Evolutionary conservation across 345 rosid genomes (phyloP).

Genomic region (Linum trigynum): DNA sequence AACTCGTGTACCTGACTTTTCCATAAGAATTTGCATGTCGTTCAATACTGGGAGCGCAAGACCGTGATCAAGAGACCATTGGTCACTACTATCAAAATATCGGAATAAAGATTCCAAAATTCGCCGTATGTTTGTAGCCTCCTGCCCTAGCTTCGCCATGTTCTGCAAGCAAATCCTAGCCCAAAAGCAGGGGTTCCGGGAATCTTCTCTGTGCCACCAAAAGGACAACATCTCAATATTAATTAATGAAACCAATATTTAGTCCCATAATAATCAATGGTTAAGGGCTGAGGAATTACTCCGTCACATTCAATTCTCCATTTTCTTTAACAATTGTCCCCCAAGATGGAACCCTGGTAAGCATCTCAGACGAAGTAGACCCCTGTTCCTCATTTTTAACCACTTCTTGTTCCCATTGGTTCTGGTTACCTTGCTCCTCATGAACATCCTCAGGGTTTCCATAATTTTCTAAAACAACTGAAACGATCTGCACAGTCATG

Average conservation of each 20-base stretch:
- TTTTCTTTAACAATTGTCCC: constrained; percentile 57
- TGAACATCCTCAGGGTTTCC: constrained; percentile 28
- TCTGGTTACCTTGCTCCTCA: constrained; percentile 32
- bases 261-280: constrained; percentile 10
- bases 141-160: constrained; percentile 92
- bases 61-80: constrained; percentile 73
- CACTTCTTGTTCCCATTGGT: constrained; percentile 71
- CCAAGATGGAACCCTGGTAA: constrained; percentile 61
- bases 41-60: constrained; percentile 72
- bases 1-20: constrained; percentile 45
- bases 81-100: constrained; percentile 57
- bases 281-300: constrained; percentile 36
- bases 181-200: constrained; percentile 80
- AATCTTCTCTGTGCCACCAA: constrained; percentile 53
- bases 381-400: constrained; percentile 58
- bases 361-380: constrained; percentile 34
- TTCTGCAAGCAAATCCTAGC: constrained; percentile 81
- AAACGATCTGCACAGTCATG: constrained; percentile 55
- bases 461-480: constrained; percentile 84
- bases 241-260: constrained; percentile 5
- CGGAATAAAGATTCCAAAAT: constrained; percentile 88
- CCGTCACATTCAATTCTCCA: constrained; percentile 61
- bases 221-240: constrained; percentile 10
- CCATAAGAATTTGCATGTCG: constrained; percentile 85
- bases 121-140: constrained; percentile 78